phyloP scores from a whole-genome alignment of 352 stramenopile species.

The Globisporangium cystogenes region DNA sequence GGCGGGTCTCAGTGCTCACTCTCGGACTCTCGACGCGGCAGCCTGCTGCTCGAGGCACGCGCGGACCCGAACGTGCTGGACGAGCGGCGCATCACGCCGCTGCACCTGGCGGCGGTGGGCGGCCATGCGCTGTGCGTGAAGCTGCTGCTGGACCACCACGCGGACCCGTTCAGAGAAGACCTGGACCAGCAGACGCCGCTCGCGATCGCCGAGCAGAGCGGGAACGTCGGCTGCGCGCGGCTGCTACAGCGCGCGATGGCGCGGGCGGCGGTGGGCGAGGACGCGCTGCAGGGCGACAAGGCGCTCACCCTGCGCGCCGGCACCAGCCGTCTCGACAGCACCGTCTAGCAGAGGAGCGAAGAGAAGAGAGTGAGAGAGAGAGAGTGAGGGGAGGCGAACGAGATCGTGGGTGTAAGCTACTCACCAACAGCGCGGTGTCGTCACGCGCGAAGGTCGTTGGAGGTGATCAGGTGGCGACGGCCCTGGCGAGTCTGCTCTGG shows the following conservation, averaged over 20 bases:
- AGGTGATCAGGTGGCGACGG: too few relatives aligned
- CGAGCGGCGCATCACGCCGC: conserved; percentile 64
- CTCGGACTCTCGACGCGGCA: background rate
- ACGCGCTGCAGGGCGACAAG: conserved; percentile 20
- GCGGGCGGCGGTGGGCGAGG: conserved; percentile 50
- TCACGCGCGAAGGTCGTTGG: too few relatives aligned
- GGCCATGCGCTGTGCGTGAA: conserved; percentile 79
- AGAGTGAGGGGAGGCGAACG: background rate
- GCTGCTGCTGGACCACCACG: conserved; percentile 72
- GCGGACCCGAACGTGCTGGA: conserved; percentile 70
- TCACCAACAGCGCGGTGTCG: background rate
- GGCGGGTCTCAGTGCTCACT: too few relatives aligned
- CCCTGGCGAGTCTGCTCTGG: too few relatives aligned
- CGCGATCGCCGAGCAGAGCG: conserved; percentile 59
- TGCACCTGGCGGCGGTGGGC: conserved; percentile 66
- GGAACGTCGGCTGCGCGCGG: conserved; percentile 70
- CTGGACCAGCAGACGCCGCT: conserved; percentile 69
- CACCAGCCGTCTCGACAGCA: conserved; percentile 54
- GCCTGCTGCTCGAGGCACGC: conserved; percentile 47
- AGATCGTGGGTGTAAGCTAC: background rate
- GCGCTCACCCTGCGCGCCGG: conserved; percentile 62
- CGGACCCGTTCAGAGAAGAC: conserved; percentile 76
- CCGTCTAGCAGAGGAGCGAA: conserved; percentile 34
- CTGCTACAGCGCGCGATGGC: conserved; percentile 77
- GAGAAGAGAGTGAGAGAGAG: background rate